Base-by-base conservation (phyloP, 805 yeast species). In the Myxozyma mucilagina region DNA sequence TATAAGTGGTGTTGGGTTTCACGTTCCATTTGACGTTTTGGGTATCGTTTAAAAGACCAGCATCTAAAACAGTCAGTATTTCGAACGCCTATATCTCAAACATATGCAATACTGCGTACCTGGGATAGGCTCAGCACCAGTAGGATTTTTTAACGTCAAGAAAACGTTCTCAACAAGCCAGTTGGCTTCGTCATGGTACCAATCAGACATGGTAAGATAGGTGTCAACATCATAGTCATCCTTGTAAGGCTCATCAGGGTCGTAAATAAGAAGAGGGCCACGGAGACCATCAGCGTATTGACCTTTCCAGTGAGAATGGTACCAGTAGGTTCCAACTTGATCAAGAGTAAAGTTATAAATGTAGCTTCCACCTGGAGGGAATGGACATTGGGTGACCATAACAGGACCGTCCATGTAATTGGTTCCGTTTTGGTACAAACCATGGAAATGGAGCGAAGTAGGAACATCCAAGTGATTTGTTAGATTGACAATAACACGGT, bases 41-140 rank as follows among this genome's bases (percentile, higher is more conserved):
- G 10, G 96, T 86, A 72, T 91, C 90, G 77, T 93, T 93, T 74
- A 91, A 79, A 69, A 94, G 80, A 69, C 88, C 75, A 72, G 82
- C 79, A 67, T 89, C 87, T 50, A 49, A 1, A 49, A 11, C 2
- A 29, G 14, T 29, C 39, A 47, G 39, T 7, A n/a, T n/a, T 8
- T 34, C 16, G 29, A 45, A 10, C 18, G 29, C 10, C 4, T 9
- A 11, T 29, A 11, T 3, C 14, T 13, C 24, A 39, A 11, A 50
- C 7, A 16, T 10, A 50, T 6, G 7, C 6, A 24, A 39, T 9
- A 38, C 7, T 9, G 32, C 54, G 14, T 14, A 50, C 54, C 54
- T 6, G 99, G 99, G 68, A 94, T 86, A 53, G 99, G 99, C 78
- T 94, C 99, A 47, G 97, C 97, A 72, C 99, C 99, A 6, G 97